Percentiles rank a stretch among this genome's conserved stretches.
phyloP scores from a whole-genome alignment of 2,329 filamentous ascomycete species.

The Cytospora leucostoma region DNA sequence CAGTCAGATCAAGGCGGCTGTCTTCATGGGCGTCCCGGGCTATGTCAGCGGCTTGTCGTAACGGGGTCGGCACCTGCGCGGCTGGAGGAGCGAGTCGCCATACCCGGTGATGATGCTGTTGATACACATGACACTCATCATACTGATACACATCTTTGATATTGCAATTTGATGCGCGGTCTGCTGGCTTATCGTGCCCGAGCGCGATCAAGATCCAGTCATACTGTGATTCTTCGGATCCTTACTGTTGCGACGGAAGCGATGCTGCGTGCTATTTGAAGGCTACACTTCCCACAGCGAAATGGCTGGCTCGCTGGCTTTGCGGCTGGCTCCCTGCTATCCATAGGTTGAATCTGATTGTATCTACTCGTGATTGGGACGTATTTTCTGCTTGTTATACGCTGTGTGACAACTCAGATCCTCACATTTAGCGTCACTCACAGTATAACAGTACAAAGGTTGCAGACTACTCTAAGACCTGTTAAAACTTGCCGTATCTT shows the following conservation, averaged over 20 bases:
- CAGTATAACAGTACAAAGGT: too few species aligned
- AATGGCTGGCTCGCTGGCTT: background rate
- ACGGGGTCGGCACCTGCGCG: slow-evolving; percentile 62
- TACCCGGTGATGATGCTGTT: background rate
- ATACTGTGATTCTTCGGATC: slow-evolving; percentile 61
- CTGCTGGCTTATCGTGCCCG: slow-evolving; percentile 54
- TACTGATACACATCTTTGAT: background rate
- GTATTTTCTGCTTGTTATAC: too few species aligned
- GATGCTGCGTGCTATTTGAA: slow-evolving; percentile 38
- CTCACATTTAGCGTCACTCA: too few species aligned
- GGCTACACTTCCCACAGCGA: background rate
- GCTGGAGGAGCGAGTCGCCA: slow-evolving; percentile 56
- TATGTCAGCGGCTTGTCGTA: slow-evolving; percentile 57
- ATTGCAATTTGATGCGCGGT: slow-evolving; percentile 56
- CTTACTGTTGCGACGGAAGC: slow-evolving; percentile 63
- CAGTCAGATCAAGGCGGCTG: slow-evolving; percentile 58
- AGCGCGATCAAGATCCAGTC: slow-evolving; percentile 57
- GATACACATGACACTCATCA: too few species aligned
- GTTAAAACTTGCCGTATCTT: too few species aligned
- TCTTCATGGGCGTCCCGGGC: slow-evolving; percentile 65
- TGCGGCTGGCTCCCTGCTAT: background rate
- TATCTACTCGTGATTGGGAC: too few species aligned
- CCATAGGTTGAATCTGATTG: too few species aligned
- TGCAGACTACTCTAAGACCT: too few species aligned
- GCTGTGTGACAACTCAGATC: too few species aligned